Conservation (phyloP, 2,329 filamentous ascomycete genomes). For the Chalaropsis ovoidea region DNA sequence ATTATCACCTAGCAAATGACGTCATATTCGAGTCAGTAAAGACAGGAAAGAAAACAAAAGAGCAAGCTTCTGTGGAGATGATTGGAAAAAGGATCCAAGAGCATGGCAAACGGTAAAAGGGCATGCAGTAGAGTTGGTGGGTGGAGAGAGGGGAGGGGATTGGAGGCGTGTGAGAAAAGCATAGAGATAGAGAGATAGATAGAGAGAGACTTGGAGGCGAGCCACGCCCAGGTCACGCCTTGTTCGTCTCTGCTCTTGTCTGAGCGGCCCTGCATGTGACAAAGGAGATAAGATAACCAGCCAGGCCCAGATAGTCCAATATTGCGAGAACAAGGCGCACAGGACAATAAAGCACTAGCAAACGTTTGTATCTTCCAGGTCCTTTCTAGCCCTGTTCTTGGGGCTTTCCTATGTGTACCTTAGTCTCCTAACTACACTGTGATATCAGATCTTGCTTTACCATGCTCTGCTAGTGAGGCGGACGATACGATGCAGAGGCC, state of each 20-base stretch:
- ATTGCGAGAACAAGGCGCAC: background rate
- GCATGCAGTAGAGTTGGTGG: background rate
- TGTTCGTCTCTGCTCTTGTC: background rate
- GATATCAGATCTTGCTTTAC: too few species aligned
- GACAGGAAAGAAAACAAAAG: background rate
- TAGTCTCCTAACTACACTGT: background rate
- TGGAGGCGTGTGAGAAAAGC: background rate
- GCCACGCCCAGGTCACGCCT: background rate
- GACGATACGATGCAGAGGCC: too few species aligned
- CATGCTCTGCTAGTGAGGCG: too few species aligned
- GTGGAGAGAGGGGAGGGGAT: background rate
- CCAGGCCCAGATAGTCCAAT: too few species aligned
- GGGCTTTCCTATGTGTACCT: background rate
- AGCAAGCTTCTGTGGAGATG: slow-evolving; percentile 12
- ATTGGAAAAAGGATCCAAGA: background rate
- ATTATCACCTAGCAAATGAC: background rate
- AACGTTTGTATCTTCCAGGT: background rate
- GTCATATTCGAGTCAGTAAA: background rate
- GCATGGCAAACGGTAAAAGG: background rate
- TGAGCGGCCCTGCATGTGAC: slow-evolving; percentile 4
- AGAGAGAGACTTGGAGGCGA: background rate
- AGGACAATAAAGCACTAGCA: background rate
- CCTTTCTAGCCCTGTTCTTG: background rate
- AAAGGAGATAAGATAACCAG: background rate
- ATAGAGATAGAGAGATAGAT: background rate